Conservation (phyloP, 768 basidiomycete species). For the Gelatoporia subvermispora region DNA sequence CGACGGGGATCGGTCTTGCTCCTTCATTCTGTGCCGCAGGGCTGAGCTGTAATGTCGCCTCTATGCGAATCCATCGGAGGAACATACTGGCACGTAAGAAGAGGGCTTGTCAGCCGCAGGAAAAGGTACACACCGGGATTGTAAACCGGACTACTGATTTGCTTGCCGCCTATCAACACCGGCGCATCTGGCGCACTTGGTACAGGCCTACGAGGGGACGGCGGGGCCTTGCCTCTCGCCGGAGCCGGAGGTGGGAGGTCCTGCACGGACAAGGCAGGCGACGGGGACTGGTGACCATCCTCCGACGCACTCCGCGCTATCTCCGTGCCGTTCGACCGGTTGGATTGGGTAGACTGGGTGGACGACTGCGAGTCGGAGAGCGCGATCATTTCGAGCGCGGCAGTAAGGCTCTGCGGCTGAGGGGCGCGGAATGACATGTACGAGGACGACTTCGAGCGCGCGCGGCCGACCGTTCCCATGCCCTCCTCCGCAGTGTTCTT, state of each 20-base stretch:
- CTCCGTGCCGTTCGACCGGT: too few species aligned
- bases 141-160: slow-evolving; percentile 63
- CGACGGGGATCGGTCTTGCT: slow-evolving; percentile 51
- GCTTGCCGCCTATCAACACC: slow-evolving; percentile 41
- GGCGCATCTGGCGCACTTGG: slow-evolving; percentile 10
- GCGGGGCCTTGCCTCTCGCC: slow-evolving; percentile 6
- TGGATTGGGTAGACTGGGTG: neutral
- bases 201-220: slow-evolving; percentile 8
- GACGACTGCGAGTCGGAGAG: slow-evolving; percentile 19
- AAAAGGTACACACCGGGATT: slow-evolving; percentile 51
- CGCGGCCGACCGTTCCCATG: slow-evolving; percentile 12
- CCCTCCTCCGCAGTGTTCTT: slow-evolving; percentile 11
- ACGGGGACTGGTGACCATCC: slow-evolving; percentile 5
- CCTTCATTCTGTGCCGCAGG: slow-evolving; percentile 64
- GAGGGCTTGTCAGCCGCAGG: neutral
- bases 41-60: slow-evolving; percentile 68
- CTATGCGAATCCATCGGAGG: slow-evolving; percentile 24
- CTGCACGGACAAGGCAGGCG: slow-evolving; percentile 1
- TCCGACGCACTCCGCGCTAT: neutral
- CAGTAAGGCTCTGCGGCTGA: slow-evolving; percentile 65
- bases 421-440: slow-evolving; percentile 51
- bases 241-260: slow-evolving; percentile 9
- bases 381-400: slow-evolving; percentile 63
- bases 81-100: neutral
- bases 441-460: slow-evolving; percentile 55